Evolutionary conservation across 129 eudicot genomes (phyloP).

Genomic region (Sambucus nigra): DNA sequence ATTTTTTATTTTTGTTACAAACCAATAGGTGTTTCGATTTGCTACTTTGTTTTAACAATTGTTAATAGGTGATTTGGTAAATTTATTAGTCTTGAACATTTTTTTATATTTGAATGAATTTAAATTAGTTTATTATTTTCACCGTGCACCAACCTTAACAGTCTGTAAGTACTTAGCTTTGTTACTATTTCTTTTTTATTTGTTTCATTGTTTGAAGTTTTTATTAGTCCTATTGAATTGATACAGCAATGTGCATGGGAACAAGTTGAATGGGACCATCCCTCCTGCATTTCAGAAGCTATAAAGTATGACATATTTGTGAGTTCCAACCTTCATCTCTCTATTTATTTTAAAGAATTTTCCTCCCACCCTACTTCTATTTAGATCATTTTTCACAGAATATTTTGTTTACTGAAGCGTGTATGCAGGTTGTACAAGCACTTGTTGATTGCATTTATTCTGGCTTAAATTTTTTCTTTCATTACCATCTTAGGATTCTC

Average conservation of each 20-base stretch:
- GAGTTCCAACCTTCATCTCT: constrained; percentile 22
- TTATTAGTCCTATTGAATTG: not conserved
- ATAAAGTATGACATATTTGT: constrained; percentile 99
- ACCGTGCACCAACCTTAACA: constrained; percentile 92
- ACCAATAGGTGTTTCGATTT: no score
- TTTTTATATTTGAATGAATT: no score
- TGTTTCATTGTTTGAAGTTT: not conserved
- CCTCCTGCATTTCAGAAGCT: constrained; percentile 73
- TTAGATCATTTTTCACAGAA: no score
- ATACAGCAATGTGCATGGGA: constrained; percentile 79
- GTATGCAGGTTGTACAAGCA: not conserved
- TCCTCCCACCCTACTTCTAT: no score
- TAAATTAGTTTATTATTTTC: no score
- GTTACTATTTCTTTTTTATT: not conserved
- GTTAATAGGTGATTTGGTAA: no score
- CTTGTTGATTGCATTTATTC: not conserved
- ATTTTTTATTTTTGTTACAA: no score
- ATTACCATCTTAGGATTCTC: constrained; percentile 49
- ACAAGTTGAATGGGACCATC: constrained; percentile 79
- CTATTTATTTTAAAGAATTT: not conserved
- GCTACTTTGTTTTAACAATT: no score
- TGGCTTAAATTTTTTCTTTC: not conserved
- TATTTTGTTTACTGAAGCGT: no score
- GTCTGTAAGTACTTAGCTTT: constrained; percentile 56
- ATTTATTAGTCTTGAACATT: no score